A percentile compares a stretch with the other conserved stretches of the same genome.
These are phyloP conservation scores for Solioccasus polychromus DNA, from an alignment of 768 basidiomycete genomes.

Conservation along the genomic window DNA sequence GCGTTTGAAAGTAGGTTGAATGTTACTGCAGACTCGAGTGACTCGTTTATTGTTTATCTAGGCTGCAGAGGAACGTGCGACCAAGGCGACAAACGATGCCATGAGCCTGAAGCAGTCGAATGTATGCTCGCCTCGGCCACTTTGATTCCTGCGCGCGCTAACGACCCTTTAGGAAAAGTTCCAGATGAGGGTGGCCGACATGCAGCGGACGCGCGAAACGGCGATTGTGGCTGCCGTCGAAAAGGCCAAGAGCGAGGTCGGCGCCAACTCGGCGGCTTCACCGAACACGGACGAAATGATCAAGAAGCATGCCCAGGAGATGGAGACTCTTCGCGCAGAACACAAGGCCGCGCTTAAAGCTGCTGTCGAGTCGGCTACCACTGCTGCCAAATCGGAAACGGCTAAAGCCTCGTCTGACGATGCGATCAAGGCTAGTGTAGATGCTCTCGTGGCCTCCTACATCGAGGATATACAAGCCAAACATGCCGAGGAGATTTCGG, in stretches of 20 bases:
- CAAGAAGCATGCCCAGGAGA: slow-evolving; percentile 58
- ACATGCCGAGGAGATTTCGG: slow-evolving; percentile 54
- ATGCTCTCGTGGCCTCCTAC: slow-evolving; percentile 46
- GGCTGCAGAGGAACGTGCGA: slow-evolving; percentile 41
- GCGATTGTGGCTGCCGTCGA: slow-evolving; percentile 58
- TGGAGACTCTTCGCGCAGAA: slow-evolving; percentile 52
- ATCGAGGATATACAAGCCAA: slow-evolving; percentile 45
- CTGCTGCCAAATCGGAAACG: slow-evolving; percentile 37
- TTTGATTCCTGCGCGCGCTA: background rate
- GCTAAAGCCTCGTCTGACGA: slow-evolving; percentile 28
- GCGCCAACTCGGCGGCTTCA: slow-evolving; percentile 17
- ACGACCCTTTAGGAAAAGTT: slow-evolving; percentile 54
- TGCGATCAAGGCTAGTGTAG: slow-evolving; percentile 45
- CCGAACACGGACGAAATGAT: slow-evolving; percentile 37
- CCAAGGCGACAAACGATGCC: slow-evolving; percentile 43
- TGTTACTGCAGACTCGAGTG: background rate
- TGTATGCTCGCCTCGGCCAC: slow-evolving; percentile 9
- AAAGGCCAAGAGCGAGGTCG: slow-evolving; percentile 49
- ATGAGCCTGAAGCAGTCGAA: slow-evolving; percentile 38
- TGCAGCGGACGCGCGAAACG: slow-evolving; percentile 50
- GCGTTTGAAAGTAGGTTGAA: slow-evolving; percentile 49
- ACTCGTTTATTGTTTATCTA: slow-evolving; percentile 16
- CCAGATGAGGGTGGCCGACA: slow-evolving; percentile 49
- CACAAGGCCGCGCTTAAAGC: slow-evolving; percentile 53
- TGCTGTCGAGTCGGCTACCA: slow-evolving; percentile 48